Evolutionary conservation across 768 basidiomycete genomes (phyloP), one percentile per base, ranked within the genome.

Genomic region (Lentinula boryana): DNA sequence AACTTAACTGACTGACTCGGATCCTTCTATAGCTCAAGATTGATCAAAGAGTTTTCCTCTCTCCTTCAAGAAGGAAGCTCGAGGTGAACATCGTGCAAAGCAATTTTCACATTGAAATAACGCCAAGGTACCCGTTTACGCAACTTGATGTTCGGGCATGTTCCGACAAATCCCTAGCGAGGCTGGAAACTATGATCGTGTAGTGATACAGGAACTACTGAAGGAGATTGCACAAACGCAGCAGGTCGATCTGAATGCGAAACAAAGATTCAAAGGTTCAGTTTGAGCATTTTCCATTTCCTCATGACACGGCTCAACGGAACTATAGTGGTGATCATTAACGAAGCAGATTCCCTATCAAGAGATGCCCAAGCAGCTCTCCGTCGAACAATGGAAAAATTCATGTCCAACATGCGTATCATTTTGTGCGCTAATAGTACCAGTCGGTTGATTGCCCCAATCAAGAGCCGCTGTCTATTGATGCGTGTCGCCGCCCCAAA

Each of bases 211-310:
- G 69, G 96, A 99, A 68, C 82, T 99, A 49, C 74, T 99, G 60
- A 99, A 98, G 72, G 96, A 98, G 74, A 98, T 99, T 67, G 96
- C 96, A 1, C 95, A 98, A 73, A 99, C 95, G 2, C 96, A 99
- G 71, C 96, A 98, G 71, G 94, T 99, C 9, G 96, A 99, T 75
- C 73, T 98, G 64, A 92, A 84, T 68, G 96, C 96, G 3, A 95
- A 91, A 71, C 95, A 99, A 67, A 82, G 92, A 60, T 99, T 99
- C 76, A 99, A 99, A 80, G 95, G 96, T 94, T 43, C 9, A 38
- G 43, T 36, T 21, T 74, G 40, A 54, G 21, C 32, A 36, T 40
- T 32, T 33, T n/a, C 41, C 52, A 18, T 15, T 15, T 62, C 38
- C 32, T n/a, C 9, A 18, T 2, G 18, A 27, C 3, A 2, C 43